Evolutionary conservation across 2,329 filamentous ascomycete species (phyloP), one percentile per base, ranked within the genome.

Genomic region (Colletotrichum tropicicola): DNA sequence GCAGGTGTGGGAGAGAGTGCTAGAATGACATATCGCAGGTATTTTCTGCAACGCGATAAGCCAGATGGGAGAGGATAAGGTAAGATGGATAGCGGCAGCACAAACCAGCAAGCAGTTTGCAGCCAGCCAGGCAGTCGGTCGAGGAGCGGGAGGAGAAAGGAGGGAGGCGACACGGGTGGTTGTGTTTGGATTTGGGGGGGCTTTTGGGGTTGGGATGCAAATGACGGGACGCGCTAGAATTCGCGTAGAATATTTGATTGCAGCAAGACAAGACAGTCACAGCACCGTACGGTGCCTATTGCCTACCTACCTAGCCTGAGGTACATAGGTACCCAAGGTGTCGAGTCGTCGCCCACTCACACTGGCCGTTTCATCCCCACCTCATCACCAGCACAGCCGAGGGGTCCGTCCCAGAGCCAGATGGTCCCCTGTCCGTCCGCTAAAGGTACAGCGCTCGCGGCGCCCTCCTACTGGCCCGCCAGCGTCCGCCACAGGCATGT

Each of bases 11-110:
- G 47, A 64, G 52, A 35, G 25, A 44, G 59, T 65, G 58, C 57
- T 65, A 66, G 48, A 65, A 66, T 64, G 63, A 57, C 59, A 63
- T 66, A 58, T 66, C 63, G 63, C 63, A 66, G 53, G 52, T 59
- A n/a, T 47, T 52, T n/a, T 39, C 45, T 58, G 53, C 59, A 59
- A 41, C 41, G 59, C 47, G 52, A 57, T 59, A 23, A 44, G 59
- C 32, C 57, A 48, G 28, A 27, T 13, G 19, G n/a, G 25, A 47
- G 23, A 17, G 44, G 17, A 6, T 10, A 17, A 35, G 32, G 32
- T 12, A 15, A 13, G 12, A 15, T 13, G 32, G 13, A 13, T 37
- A 39, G 28, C 57, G 48, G 51, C 58, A 56, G 62, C 62, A 47
- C 62, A 65, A 65, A 62, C 62, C 51, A 55, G 62, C 62, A 59